Percentiles rank a stretch among this genome's conserved stretches.
phyloP scores from a whole-genome alignment of 2,329 filamentous ascomycete genomes.

The Monosporascus ibericus region DNA sequence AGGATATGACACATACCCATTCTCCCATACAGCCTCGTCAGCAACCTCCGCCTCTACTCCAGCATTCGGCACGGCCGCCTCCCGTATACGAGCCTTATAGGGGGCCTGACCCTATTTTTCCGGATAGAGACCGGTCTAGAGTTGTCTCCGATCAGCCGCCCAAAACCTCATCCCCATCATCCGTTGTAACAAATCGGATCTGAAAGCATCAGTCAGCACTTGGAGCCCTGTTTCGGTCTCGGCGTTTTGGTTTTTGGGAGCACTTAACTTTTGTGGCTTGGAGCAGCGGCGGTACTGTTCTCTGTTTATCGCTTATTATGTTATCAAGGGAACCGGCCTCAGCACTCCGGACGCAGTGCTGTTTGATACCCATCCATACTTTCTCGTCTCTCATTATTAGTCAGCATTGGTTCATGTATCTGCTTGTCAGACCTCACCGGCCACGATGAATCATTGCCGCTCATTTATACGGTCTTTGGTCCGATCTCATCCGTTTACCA shows the following conservation, averaged over 20 bases:
- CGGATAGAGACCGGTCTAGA: conserved; percentile 24
- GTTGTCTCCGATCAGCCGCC: conserved; percentile 22
- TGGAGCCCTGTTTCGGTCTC: not conserved
- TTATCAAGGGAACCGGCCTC: not conserved
- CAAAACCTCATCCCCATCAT: conserved; percentile 20
- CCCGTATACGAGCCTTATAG: conserved; percentile 21
- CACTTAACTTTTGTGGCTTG: not conserved
- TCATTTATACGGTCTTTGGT: not conserved
- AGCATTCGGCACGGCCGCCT: conserved; percentile 15
- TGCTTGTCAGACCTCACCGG: not conserved
- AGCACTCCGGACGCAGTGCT: not conserved
- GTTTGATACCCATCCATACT: not conserved
- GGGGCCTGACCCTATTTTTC: conserved; percentile 25
- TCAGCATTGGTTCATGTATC: not conserved
- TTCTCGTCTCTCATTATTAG: not conserved
- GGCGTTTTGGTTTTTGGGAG: not conserved
- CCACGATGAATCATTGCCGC: not conserved
- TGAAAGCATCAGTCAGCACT: not conserved
- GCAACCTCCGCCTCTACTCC: conserved; percentile 18
- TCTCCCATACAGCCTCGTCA: conserved; percentile 19
- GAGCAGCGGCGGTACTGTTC: not conserved
- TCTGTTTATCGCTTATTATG: not conserved
- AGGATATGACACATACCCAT: conserved; percentile 15
- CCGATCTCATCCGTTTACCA: not conserved
- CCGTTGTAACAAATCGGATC: conserved; percentile 21